Base-by-base conservation (phyloP, 257 asterid species). In the Echites panduratus region DNA sequence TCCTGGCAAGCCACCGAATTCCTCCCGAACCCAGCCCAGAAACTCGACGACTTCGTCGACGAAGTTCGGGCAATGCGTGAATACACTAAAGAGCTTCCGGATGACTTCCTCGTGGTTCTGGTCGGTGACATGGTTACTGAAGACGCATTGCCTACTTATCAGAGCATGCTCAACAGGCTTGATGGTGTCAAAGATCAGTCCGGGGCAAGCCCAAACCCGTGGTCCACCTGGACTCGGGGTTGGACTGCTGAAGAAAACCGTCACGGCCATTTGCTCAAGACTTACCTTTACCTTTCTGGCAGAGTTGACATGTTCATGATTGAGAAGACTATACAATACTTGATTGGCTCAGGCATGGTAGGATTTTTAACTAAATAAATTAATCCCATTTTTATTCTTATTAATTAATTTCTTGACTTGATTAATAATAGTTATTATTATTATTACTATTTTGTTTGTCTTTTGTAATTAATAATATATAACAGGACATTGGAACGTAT, bases 291-390 rank as follows among this genome's bases (percentile, higher is more conserved):
- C 32, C 50, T 65, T 17, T 35, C 70, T 17, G 70, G 70, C 27
- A 65, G 70, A 22, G 70, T 65, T 65, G 70, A 65, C 70, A 40
- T 65, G 70, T 5, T 9, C 16, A 20, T 13, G 50, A 65, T 65
- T 43, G 70, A 65, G 19, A 65, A 3, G 14, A 65, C 70, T 1
- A 71, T 78, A 17, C 87, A 83, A 22, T 78, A 80, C 69, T 78
- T 83, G 76, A 80, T 83, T 56, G 83, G 80, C 20, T 62, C 78
- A 12, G 85, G 85, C 73, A 70, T 70, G 81, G 87, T 81, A 49
- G 65, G 40, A 63, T 74, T 59, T 48, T 43, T 32, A 32, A 3
- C 38, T 3, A n/a, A n/a, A n/a, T n/a, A n/a, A n/a, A n/a, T n/a
- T n/a, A n/a, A n/a, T n/a, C n/a, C n/a, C n/a, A n/a, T n/a, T n/a